phyloP scores from a whole-genome alignment of 208 protist species.

The Wallacemonas sp. region DNA sequence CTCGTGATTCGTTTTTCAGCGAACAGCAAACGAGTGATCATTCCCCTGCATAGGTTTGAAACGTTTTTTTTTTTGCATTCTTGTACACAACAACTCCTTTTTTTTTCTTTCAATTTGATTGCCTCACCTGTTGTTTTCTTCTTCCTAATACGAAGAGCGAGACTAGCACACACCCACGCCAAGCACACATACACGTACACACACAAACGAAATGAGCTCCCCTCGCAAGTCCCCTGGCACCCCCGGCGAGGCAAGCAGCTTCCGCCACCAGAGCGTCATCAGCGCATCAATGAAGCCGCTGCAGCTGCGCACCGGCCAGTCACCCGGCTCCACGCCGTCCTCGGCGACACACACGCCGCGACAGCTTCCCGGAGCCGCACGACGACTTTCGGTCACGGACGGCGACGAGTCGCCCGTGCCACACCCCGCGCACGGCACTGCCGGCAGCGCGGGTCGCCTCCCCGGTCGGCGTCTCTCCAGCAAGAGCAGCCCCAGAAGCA shows the following conservation, averaged over 20 bases:
- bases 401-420: background rate
- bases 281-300: conserved; percentile 14
- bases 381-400: conserved; percentile 10
- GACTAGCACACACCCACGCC: background rate
- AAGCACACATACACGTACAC: background rate
- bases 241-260: conserved; percentile 13
- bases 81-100: conserved; percentile 3
- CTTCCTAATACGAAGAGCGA: no score
- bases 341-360: conserved; percentile 10
- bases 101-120: background rate
- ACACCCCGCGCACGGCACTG: background rate
- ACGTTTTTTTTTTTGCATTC: conserved; percentile 10
- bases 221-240: background rate
- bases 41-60: background rate
- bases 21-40: background rate
- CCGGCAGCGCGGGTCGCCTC: background rate
- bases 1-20: conserved; percentile 17
- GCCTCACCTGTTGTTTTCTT: conserved; percentile 11
- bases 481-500: background rate
- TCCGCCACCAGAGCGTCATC: conserved; percentile 15
- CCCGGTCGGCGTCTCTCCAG: background rate
- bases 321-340: background rate
- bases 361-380: conserved; percentile 6
- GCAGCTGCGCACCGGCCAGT: conserved; percentile 17
- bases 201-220: background rate